Evolutionary conservation across 371 early-diverging fungal species (phyloP).

Genomic region (Mucor velutinosus): DNA sequence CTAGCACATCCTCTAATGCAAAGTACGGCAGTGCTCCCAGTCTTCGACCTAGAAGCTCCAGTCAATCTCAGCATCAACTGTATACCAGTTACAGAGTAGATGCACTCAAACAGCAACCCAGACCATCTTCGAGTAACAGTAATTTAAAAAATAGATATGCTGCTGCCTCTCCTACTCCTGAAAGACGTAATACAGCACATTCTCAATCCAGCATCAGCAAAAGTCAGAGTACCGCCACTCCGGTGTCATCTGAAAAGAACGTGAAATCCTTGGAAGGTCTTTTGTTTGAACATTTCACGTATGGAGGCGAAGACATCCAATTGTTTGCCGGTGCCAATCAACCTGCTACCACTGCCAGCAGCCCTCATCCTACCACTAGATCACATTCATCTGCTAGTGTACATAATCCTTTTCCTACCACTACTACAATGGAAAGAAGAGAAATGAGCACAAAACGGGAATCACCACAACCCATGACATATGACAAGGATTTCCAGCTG

Average conservation of each 20-base stretch:
- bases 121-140: neutral
- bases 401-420: no score
- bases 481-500: slow-evolving; percentile 19
- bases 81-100: slow-evolving; percentile 1
- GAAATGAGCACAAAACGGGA: neutral
- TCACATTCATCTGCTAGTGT: neutral
- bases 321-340: slow-evolving; percentile 13
- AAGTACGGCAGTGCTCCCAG: neutral
- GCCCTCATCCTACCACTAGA: neutral
- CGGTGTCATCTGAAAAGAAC: neutral
- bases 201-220: neutral
- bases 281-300: slow-evolving; percentile 36
- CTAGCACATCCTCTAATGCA: neutral
- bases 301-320: slow-evolving; percentile 29
- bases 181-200: neutral
- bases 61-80: slow-evolving; percentile 4
- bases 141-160: neutral
- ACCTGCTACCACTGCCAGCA: neutral
- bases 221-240: neutral
- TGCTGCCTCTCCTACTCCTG: neutral
- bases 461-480: slow-evolving; percentile 4
- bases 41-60: slow-evolving; percentile 8
- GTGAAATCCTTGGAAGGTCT: slow-evolving; percentile 10
- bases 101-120: neutral
- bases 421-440: neutral